Conservation (phyloP, 192 early-diverging fungal genomes). For the Mortierella antarctica region DNA sequence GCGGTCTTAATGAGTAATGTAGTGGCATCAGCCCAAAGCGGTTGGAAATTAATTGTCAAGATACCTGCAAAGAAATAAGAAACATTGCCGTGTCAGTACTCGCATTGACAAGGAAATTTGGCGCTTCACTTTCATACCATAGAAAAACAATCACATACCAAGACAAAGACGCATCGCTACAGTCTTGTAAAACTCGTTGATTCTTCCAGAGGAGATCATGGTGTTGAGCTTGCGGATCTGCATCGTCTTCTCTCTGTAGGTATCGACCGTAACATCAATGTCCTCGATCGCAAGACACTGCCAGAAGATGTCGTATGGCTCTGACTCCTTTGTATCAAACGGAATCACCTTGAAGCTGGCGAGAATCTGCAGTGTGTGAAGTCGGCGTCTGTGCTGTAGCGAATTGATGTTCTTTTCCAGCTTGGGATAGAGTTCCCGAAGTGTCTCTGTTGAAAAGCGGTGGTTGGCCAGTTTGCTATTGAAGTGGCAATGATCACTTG, state of each 20-base stretch:
- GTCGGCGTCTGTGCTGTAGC: conserved; percentile 63
- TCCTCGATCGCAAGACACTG: conserved; percentile 73
- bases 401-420: conserved; percentile 72
- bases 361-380: conserved; percentile 78
- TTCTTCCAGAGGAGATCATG: conserved; percentile 65
- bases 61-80: conserved; percentile 53
- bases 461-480: conserved; percentile 28
- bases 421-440: conserved; percentile 62
- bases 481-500: not conserved
- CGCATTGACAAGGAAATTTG: not conserved
- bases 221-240: conserved; percentile 77
- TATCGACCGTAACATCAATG: conserved; percentile 67
- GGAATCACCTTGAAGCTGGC: conserved; percentile 72
- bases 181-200: conserved; percentile 79
- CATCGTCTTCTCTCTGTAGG: conserved; percentile 84
- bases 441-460: conserved; percentile 50
- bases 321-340: conserved; percentile 47
- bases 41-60: conserved; percentile 84
- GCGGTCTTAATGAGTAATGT: conserved; percentile 66
- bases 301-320: conserved; percentile 60
- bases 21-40: conserved; percentile 84
- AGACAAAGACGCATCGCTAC: conserved; percentile 73
- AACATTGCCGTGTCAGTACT: not conserved
- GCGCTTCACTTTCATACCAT: not conserved
- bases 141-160: conserved; percentile 49